Conservation (phyloP, 805 yeast genomes). For the Lipomyces sp. region DNA sequence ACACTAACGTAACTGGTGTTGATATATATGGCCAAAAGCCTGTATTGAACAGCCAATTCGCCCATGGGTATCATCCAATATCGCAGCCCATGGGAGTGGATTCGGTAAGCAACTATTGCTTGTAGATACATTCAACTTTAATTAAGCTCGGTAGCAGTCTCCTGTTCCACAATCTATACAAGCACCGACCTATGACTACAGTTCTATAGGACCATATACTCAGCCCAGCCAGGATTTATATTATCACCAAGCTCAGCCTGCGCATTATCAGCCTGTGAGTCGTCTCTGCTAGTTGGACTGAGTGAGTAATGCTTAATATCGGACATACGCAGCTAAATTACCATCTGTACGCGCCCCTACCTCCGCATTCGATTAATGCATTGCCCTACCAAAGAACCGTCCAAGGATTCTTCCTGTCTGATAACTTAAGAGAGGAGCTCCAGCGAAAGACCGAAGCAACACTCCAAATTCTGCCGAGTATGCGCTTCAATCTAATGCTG, state of each 20-base stretch:
- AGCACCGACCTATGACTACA: constrained; percentile 24
- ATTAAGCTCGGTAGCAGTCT: neutral
- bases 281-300: neutral
- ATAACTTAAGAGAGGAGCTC: constrained; percentile 70
- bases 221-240: constrained; percentile 30
- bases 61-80: constrained; percentile 19
- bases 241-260: constrained; percentile 42
- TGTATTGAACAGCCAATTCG: constrained; percentile 14
- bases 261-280: constrained; percentile 38
- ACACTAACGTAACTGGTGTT: constrained; percentile 5
- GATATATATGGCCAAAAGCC: constrained; percentile 20
- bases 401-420: constrained; percentile 71
- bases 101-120: constrained; percentile 5
- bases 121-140: neutral
- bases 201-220: constrained; percentile 15
- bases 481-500: constrained; percentile 1
- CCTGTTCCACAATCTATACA: constrained; percentile 7
- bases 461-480: constrained; percentile 60
- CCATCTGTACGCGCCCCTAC: constrained; percentile 87
- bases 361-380: constrained; percentile 70
- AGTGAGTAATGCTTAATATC: neutral
- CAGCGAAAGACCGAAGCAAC: constrained; percentile 80
- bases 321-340: constrained; percentile 56
- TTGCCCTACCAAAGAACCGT: constrained; percentile 74
- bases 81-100: constrained; percentile 18